Evolutionary conservation across 2,329 filamentous ascomycete genomes (phyloP).

Genomic region (Pseudonectria buxi): DNA sequence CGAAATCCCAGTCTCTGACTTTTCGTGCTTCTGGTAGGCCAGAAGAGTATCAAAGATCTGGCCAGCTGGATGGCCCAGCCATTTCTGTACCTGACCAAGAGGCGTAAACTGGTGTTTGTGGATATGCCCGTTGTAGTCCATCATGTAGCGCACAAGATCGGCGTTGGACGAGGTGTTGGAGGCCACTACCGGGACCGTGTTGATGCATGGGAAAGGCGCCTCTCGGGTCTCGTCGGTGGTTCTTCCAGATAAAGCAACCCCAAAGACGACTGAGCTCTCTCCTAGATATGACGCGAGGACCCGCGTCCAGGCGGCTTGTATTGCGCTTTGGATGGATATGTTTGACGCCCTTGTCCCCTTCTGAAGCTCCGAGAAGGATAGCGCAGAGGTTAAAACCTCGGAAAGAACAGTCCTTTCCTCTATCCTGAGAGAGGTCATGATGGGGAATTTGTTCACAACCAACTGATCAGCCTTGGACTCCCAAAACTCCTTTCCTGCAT

Average conservation of each 20-base stretch:
- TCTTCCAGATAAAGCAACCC: constrained; percentile 72
- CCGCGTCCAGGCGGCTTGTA: constrained; percentile 72
- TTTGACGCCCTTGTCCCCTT: constrained; percentile 47
- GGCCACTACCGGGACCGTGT: constrained; percentile 69
- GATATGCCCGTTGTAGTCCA: constrained; percentile 57
- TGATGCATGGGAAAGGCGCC: constrained; percentile 70
- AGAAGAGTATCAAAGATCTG: constrained; percentile 79
- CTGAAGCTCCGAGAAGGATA: constrained; percentile 44
- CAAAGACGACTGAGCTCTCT: constrained; percentile 68
- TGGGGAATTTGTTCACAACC: constrained; percentile 66
- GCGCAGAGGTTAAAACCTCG: constrained; percentile 29
- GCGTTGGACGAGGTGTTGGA: constrained; percentile 46
- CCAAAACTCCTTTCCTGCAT: constrained; percentile 56
- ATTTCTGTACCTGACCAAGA: constrained; percentile 64
- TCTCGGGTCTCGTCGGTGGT: constrained; percentile 51
- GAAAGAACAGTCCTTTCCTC: constrained; percentile 25
- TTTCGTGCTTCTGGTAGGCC: constrained; percentile 63
- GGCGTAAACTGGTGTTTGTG: constrained; percentile 67
- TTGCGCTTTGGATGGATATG: constrained; percentile 68
- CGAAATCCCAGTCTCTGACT: constrained; percentile 13
- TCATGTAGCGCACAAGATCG: constrained; percentile 54
- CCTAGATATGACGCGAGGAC: constrained; percentile 71
- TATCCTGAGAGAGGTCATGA: constrained; percentile 57
- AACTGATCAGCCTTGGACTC: constrained; percentile 42
- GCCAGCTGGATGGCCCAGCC: constrained; percentile 58